Evolutionary conservation across 2,329 filamentous ascomycete genomes (phyloP).

Genomic region (Ascocoryne sarcoides): DNA sequence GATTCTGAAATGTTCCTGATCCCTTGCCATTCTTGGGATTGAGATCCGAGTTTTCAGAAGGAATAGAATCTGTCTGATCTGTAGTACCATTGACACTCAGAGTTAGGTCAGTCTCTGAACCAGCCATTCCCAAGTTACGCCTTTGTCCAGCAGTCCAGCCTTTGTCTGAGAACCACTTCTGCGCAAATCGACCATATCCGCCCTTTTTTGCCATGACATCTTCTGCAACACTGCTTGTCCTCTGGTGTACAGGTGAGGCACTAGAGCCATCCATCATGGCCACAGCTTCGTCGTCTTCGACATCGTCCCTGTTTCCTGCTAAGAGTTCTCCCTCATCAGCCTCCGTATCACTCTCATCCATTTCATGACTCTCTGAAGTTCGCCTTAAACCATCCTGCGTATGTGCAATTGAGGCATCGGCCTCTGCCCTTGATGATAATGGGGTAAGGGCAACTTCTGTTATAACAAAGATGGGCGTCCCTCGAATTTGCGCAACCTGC

Average conservation of each 20-base stretch:
- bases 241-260: slow-evolving; percentile 13
- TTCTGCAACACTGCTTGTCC: slow-evolving; percentile 62
- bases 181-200: slow-evolving; percentile 80
- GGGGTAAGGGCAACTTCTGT: slow-evolving; percentile 89
- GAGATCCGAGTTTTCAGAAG: background rate
- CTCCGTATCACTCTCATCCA: slow-evolving; percentile 36
- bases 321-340: slow-evolving; percentile 35
- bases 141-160: slow-evolving; percentile 70
- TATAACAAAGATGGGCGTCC: slow-evolving; percentile 75
- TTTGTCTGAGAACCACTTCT: slow-evolving; percentile 81
- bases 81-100: background rate
- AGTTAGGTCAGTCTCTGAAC: slow-evolving; percentile 21
- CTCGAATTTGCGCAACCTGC: slow-evolving; percentile 80
- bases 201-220: slow-evolving; percentile 80
- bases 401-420: slow-evolving; percentile 59
- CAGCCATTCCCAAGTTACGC: slow-evolving; percentile 59
- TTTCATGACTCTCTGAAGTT: slow-evolving; percentile 24
- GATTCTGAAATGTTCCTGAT: background rate
- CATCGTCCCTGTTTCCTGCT: slow-evolving; percentile 31
- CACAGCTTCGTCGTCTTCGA: slow-evolving; percentile 32
- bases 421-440: slow-evolving; percentile 66
- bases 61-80: background rate
- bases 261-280: background rate
- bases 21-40: background rate
- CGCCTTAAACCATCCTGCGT: slow-evolving; percentile 41